These are phyloP conservation scores for Dryas drummondii DNA, from an alignment of 306 rosid genomes.

Conservation along the genomic window DNA sequence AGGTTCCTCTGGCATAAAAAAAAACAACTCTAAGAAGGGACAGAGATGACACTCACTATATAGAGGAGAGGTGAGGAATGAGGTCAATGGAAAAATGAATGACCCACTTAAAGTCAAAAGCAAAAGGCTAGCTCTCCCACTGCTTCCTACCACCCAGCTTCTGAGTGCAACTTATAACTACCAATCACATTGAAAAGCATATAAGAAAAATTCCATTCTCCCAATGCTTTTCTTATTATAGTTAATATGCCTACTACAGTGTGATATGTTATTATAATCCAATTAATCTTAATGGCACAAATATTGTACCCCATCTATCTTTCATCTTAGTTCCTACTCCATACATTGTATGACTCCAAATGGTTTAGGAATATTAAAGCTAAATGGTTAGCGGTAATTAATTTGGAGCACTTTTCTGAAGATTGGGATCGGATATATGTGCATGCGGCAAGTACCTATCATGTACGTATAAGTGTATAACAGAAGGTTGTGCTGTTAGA, in stretches of 20 bases:
- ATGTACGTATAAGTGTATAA: not conserved
- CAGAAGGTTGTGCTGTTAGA: no score
- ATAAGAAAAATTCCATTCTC: constrained; percentile 37
- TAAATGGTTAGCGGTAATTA: constrained; percentile 15
- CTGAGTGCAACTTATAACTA: constrained; percentile 30
- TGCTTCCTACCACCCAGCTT: constrained; percentile 27
- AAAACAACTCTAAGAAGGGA: not conserved
- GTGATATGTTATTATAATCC: constrained; percentile 23
- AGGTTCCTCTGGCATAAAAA: constrained; percentile 23
- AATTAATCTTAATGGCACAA: constrained; percentile 21
- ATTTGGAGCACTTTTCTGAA: not conserved
- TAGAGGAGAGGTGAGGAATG: constrained; percentile 36
- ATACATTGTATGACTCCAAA: constrained; percentile 21
- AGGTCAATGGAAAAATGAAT: constrained; percentile 47
- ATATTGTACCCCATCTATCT: constrained; percentile 8
- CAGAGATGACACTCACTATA: constrained; percentile 13
- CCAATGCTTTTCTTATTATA: constrained; percentile 29
- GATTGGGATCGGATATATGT: not conserved
- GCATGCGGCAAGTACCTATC: constrained; percentile 12
- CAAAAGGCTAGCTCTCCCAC: constrained; percentile 25
- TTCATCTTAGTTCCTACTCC: constrained; percentile 14
- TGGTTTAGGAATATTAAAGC: constrained; percentile 19
- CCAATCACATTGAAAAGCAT: constrained; percentile 39
- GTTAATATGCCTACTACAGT: constrained; percentile 35
- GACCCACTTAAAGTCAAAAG: constrained; percentile 37